Conservation (phyloP, 225 moss, liverwort and hornwort genomes). For the Bryum argenteum region DNA sequence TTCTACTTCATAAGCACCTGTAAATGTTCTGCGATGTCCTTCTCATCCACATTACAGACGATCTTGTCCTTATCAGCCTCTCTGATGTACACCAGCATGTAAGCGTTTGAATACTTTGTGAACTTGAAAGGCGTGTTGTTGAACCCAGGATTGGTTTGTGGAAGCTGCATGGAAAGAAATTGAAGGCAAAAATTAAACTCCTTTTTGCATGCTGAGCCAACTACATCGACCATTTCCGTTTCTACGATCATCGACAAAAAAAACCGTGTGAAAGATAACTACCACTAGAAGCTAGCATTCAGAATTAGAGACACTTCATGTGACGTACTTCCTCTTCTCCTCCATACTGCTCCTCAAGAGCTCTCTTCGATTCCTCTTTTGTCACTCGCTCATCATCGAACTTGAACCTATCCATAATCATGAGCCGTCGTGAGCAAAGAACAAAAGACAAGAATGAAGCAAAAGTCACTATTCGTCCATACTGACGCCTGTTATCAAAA, state of each 20-base stretch:
- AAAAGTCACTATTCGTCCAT: not conserved
- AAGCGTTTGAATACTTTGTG: constrained; percentile 98
- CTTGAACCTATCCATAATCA: constrained; percentile 72
- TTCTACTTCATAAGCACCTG: constrained; percentile 57
- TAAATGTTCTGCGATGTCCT: constrained; percentile 96
- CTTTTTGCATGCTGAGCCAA: not conserved
- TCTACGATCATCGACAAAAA: constrained; percentile 15
- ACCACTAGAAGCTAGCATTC: constrained; percentile 7
- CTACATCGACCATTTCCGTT: constrained; percentile 20
- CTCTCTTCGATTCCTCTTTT: constrained; percentile 92
- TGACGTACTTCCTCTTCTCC: constrained; percentile 92
- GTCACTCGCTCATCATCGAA: constrained; percentile 99
- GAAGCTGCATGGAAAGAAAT: constrained; percentile 61
- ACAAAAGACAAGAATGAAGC: not conserved
- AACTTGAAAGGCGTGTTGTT: constrained; percentile 99
- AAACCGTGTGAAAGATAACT: not conserved
- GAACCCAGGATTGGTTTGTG: constrained; percentile 99
- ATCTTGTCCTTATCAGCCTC: constrained; percentile 99
- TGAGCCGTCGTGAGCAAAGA: not conserved
- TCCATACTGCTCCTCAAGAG: constrained; percentile 98
- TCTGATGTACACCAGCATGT: constrained; percentile 99
- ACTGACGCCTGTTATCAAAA: not conserved
- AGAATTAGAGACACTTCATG: constrained; percentile 18
- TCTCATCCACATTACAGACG: constrained; percentile 98
- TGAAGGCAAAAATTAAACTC: constrained; percentile 10